Evolutionary conservation across 2,329 filamentous ascomycete genomes (phyloP).

Genomic region (Epichloe sibirici): DNA sequence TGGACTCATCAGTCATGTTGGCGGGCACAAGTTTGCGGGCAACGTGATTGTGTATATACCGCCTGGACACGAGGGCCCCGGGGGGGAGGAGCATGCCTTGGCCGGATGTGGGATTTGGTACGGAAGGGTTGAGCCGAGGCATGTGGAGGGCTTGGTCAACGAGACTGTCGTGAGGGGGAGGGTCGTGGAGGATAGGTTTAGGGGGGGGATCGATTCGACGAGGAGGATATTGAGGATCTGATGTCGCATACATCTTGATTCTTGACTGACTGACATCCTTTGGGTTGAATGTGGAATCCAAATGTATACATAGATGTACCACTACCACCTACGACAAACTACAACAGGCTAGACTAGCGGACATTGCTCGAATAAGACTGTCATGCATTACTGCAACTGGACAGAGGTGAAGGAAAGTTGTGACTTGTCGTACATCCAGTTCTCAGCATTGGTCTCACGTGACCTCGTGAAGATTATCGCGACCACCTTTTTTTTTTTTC

Average conservation of each 20-base stretch:
- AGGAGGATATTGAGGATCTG: constrained; percentile 39
- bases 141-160: constrained; percentile 63
- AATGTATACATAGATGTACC: not conserved
- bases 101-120: constrained; percentile 72
- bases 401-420: too few relatives aligned
- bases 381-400: too few relatives aligned
- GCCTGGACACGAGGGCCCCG: constrained; percentile 29
- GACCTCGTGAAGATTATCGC: constrained; percentile 1
- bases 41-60: constrained; percentile 77
- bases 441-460: not conserved
- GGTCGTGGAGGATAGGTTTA: constrained; percentile 58
- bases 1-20: constrained; percentile 65
- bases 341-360: not conserved
- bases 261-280: too few relatives aligned
- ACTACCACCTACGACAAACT: not conserved
- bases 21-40: constrained; percentile 75
- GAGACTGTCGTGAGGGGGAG: constrained; percentile 58
- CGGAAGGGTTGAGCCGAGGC: constrained; percentile 59
- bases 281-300: too few relatives aligned
- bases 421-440: not conserved
- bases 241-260: constrained; percentile 2
- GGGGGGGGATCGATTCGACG: constrained; percentile 52
- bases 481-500: not conserved
- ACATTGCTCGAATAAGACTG: not conserved
- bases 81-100: constrained; percentile 40